Percentiles rank a stretch among this genome's conserved stretches.
Conservation (phyloP, 176 grass and related monocot species). For the Rhynchospora breviuscula region DNA sequence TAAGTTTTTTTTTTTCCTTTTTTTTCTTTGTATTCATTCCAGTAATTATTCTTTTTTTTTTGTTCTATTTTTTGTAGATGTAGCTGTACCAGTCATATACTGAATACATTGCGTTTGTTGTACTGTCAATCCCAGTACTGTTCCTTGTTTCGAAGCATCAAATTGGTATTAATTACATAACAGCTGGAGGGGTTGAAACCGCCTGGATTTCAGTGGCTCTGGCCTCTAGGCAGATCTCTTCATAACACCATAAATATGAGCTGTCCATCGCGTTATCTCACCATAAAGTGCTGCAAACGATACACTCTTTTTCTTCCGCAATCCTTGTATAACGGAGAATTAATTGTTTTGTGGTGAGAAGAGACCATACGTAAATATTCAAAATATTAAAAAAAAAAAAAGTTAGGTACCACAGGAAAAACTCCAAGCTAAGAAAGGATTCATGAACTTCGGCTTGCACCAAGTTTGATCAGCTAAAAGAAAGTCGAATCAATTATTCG, state of each 20-base stretch:
- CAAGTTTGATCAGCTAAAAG: background rate
- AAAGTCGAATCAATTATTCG: background rate
- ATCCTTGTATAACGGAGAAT: background rate
- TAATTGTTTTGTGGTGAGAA: background rate
- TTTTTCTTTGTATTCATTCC: background rate
- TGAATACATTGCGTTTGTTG: background rate
- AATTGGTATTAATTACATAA: too few species aligned
- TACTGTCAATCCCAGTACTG: background rate
- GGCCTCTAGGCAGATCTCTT: background rate
- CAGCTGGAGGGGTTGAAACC: background rate
- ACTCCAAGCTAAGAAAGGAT: too few species aligned
- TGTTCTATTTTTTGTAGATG: background rate
- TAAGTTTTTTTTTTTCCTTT: background rate
- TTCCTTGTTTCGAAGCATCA: background rate
- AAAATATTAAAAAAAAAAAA: too few species aligned
- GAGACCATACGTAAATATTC: too few species aligned
- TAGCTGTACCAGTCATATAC: background rate
- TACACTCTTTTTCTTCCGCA: background rate
- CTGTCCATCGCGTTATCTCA: background rate
- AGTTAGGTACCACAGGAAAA: too few species aligned
- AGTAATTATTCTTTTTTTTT: background rate
- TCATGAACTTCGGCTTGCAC: too few species aligned
- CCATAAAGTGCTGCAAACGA: background rate
- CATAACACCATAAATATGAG: background rate
- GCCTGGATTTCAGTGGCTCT: background rate